A percentile compares a stretch with the other conserved stretches of the same genome.
These are phyloP conservation scores for Yarrowia keelungensis DNA, from an alignment of 805 yeast species.

Conservation along the genomic window DNA sequence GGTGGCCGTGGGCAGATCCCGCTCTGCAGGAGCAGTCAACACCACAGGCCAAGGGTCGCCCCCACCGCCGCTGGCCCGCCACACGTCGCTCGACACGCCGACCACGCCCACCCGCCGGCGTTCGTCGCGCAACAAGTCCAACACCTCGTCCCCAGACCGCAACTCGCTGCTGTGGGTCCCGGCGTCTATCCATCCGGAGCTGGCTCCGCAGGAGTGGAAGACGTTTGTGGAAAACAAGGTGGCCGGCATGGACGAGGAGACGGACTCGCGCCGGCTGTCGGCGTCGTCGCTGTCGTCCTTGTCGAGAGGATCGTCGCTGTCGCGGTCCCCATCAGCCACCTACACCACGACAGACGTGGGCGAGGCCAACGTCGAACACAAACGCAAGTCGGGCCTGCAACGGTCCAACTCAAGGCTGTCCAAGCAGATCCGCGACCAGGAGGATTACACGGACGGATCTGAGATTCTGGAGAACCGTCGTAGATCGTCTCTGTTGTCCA, in stretches of 20 bases:
- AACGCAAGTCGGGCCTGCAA: slow-evolving; percentile 11
- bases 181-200: slow-evolving; percentile 89
- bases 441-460: slow-evolving; percentile 49
- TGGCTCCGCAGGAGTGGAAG: slow-evolving; percentile 84
- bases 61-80: slow-evolving; percentile 6
- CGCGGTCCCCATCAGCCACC: slow-evolving; percentile 26
- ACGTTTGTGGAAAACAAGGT: slow-evolving; percentile 53
- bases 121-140: slow-evolving; percentile 38
- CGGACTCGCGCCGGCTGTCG: slow-evolving; percentile 19
- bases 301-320: not conserved
- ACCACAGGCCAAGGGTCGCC: not conserved
- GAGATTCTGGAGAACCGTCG: slow-evolving; percentile 47
- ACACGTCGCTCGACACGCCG: slow-evolving; percentile 34
- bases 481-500: slow-evolving; percentile 41
- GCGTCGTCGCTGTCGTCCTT: not conserved
- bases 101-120: slow-evolving; percentile 26
- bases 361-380: slow-evolving; percentile 23
- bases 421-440: slow-evolving; percentile 49
- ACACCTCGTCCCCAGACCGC: slow-evolving; percentile 42
- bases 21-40: not conserved
- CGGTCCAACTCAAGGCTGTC: slow-evolving; percentile 49
- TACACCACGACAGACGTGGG: slow-evolving; percentile 35
- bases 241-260: slow-evolving; percentile 47
- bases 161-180: slow-evolving; percentile 84
- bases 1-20: slow-evolving; percentile 3